A percentile compares a stretch with the other conserved stretches of the same genome.
Evolutionary conservation across 2,329 filamentous ascomycete genomes (phyloP).

Genomic region (Fusarium neocosmosporiellum): DNA sequence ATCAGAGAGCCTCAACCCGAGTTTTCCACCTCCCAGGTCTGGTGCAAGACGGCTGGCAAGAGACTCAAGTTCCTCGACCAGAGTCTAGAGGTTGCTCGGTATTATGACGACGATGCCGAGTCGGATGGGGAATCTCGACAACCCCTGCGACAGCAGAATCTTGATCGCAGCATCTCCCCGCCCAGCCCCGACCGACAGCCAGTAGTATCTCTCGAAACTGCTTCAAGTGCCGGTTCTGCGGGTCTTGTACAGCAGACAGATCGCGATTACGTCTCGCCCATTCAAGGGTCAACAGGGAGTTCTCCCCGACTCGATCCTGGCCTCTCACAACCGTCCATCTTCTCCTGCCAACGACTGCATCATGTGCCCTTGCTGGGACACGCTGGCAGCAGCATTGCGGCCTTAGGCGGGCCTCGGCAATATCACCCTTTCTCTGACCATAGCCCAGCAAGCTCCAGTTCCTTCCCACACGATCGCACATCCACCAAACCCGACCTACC

Average conservation of each 20-base stretch:
- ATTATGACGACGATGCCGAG: slow-evolving; percentile 10
- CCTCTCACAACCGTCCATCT: neutral
- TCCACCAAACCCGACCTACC: neutral
- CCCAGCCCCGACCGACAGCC: neutral
- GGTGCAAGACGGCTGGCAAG: slow-evolving; percentile 30
- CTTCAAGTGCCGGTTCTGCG: slow-evolving; percentile 5
- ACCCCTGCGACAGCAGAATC: neutral
- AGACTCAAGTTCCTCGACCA: slow-evolving; percentile 33
- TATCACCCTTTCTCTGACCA: neutral
- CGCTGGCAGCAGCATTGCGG: neutral
- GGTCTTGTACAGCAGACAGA: neutral
- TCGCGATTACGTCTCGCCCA: neutral
- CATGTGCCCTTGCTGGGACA: neutral
- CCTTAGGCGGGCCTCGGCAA: neutral
- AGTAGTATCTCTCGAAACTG: neutral
- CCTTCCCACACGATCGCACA: neutral
- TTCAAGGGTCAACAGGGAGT: slow-evolving; percentile 1
- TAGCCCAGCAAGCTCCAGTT: slow-evolving; percentile 9
- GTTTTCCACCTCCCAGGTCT: slow-evolving; percentile 27
- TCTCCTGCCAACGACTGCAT: neutral
- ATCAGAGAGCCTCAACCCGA: slow-evolving; percentile 20
- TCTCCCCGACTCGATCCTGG: neutral
- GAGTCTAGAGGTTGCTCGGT: neutral
- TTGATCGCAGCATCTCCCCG: neutral
- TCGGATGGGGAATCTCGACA: slow-evolving; percentile 7